Evolutionary conservation across 768 basidiomycete species (phyloP), one percentile per base, ranked within the genome.

Genomic region (Neoboletus magnificus): DNA sequence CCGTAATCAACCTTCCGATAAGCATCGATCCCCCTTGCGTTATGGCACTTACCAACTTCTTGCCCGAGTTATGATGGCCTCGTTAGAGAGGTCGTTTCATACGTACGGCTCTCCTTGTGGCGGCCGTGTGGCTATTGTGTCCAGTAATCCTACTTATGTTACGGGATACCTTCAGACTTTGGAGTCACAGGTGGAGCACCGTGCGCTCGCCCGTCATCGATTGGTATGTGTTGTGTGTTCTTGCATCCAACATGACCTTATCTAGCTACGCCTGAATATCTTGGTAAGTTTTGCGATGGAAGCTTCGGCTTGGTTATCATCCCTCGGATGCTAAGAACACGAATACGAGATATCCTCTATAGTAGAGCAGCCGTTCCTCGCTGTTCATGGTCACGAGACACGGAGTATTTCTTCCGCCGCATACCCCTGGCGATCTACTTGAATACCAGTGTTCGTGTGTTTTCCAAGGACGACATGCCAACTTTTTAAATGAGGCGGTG

Each of bases 41-140:
- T 41, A 55, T 52, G 51, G 18, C 43, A 41, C 25, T 43, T 7
- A 1, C 30, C 29, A 12, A 25, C 16, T 50, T 49, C 48, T 44
- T 20, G 9, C 10, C 20, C 36, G 2, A 47, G 41, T 29, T 13
- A 25, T 9, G 40, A 29, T 35, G 16, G 36, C 48, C 43, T 37
- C 11, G 22, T 32, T 46, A 32, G 33, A 23, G 29, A 40, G 18
- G 10, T 47, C 41, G 44, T 44, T 30, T 43, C 25, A 40, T 42
- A 52, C 54, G 42, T 58, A 51, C 29, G 16, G 7, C 9, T 30
- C 36, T 48, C 61, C 25, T 63, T 48, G 60, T 63, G 56, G 60
- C 56, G 48, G 42, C 27, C 27, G 55, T 27, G 32, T 47, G 29
- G 43, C 23, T 45, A 51, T 33, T 33, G 25, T 55, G n/a, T 20